Evolutionary conservation across 1,284 basidiomycete genomes (phyloP).

Genomic region (Ceratobasidium sp.): DNA sequence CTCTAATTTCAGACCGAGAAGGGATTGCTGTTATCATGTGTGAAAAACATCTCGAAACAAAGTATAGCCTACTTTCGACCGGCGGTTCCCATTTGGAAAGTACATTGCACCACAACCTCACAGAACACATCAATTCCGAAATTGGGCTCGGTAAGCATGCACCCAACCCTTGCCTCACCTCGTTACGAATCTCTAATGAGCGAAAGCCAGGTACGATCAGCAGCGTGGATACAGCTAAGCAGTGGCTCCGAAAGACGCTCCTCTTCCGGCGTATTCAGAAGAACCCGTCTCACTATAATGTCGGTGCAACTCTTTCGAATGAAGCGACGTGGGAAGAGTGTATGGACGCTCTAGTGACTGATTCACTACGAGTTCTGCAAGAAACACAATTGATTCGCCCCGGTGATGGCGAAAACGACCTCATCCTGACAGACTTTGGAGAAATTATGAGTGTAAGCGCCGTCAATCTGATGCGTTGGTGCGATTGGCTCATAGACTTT

Average conservation of each 20-base stretch:
- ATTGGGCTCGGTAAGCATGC: constrained; percentile 75
- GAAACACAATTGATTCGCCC: constrained; percentile 67
- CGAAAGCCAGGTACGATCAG: constrained; percentile 69
- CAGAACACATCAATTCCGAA: constrained; percentile 93
- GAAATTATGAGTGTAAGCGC: constrained; percentile 80
- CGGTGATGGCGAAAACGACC: constrained; percentile 54
- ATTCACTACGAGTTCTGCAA: constrained; percentile 69
- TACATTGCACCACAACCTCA: constrained; percentile 81
- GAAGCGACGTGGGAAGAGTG: constrained; percentile 68
- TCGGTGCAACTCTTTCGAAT: constrained; percentile 52
- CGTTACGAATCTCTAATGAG: constrained; percentile 56
- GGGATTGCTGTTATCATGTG: constrained; percentile 83
- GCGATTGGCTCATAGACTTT: constrained; percentile 7
- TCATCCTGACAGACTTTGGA: constrained; percentile 75
- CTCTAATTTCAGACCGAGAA: constrained; percentile 68
- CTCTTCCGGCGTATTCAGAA: constrained; percentile 83
- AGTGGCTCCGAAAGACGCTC: constrained; percentile 85
- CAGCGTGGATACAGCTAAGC: constrained; percentile 48
- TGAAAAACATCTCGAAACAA: constrained; percentile 73
- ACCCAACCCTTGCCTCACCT: neutral
- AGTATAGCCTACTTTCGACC: constrained; percentile 73
- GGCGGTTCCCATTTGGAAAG: constrained; percentile 83
- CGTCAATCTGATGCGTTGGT: neutral
- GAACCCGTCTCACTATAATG: constrained; percentile 77
- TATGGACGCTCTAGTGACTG: constrained; percentile 75